These are phyloP conservation scores for Umbellularia californica DNA, from an alignment of 164 flowering plant species.

Conservation along the genomic window DNA sequence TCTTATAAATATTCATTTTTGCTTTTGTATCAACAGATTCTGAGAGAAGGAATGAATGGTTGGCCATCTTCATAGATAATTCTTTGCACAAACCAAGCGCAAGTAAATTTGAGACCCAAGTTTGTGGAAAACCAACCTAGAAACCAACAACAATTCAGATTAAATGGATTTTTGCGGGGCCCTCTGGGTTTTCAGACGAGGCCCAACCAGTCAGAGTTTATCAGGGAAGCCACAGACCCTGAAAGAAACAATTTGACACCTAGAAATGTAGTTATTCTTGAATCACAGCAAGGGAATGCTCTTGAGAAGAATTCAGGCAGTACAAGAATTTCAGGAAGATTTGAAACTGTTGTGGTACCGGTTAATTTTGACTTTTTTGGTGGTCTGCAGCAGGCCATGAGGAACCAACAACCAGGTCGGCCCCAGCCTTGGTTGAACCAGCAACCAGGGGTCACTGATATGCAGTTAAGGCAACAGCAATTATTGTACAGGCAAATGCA, in stretches of 20 bases:
- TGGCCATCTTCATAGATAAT: conserved; percentile 27
- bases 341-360: conserved; percentile 28
- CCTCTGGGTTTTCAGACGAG: conserved; percentile 32
- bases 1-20: neutral
- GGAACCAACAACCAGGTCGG: conserved; percentile 35
- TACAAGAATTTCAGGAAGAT: conserved; percentile 13
- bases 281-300: conserved; percentile 38
- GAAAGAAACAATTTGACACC: conserved; percentile 33
- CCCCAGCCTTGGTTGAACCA: conserved; percentile 38
- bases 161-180: conserved; percentile 44
- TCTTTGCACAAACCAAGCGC: conserved; percentile 31
- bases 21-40: conserved; percentile 28
- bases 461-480: conserved; percentile 59
- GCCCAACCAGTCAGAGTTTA: conserved; percentile 38
- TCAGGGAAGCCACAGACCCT: conserved; percentile 35
- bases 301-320: conserved; percentile 6
- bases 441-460: conserved; percentile 45
- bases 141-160: conserved; percentile 27
- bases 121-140: conserved; percentile 30
- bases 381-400: conserved; percentile 25
- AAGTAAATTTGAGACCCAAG: conserved; percentile 34
- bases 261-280: conserved; percentile 34
- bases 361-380: conserved; percentile 29
- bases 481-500: conserved; percentile 57
- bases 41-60: conserved; percentile 30